Evolutionary conservation across 176 grass and related monocot species (phyloP), one percentile per base, ranked within the genome.

Genomic region (Echinochloa phyllopogon): DNA sequence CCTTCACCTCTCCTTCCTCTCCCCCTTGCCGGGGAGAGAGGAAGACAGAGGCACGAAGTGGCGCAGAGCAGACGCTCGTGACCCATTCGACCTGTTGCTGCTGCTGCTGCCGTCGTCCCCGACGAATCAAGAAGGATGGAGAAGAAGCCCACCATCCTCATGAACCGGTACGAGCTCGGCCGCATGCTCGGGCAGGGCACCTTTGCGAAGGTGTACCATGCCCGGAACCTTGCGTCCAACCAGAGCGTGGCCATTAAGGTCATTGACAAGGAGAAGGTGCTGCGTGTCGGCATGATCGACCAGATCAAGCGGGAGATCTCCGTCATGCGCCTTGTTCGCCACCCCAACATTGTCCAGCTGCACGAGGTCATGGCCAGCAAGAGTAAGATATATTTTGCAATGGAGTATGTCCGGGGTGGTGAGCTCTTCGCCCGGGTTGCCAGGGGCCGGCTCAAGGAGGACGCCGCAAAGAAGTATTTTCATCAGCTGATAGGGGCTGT

Each of bases 281-380:
- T 97, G 58, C 92, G 88, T 23, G 88, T 92, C 1, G 92, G 95
- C 75, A 90, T 97, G 90, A 92, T 97, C 12, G 90, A 94, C 43
- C 92, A 97, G 82, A 97, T 93, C 88, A 94, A 94, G 88, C 77
- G 95, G 39, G 92, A 97, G 86, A 97, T 97, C 70, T 94, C 92
- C 0, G 75, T 94, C 45, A 94, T 97, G 88, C 88, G 92, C 53
- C 88, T 91, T 0, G 88, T 94, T 39, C 92, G 90, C 69, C 95
- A 97, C 44, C 92, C 92, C 56, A 93, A 97, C 20, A 57, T 97
- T 25, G 92, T 97, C 40, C 95, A 97, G 74, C 92, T 97, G 27
- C 90, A 94, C 2, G 95, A 97, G 87, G 92, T 94, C 75, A 97
- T 97, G 95, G 95, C 95, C 67, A 97, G 86, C 86, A 97, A 94